Percentiles rank a stretch among this genome's conserved stretches.
These are phyloP conservation scores for Nematodospora valgi DNA, from an alignment of 805 yeast genomes.

Conservation along the genomic window DNA sequence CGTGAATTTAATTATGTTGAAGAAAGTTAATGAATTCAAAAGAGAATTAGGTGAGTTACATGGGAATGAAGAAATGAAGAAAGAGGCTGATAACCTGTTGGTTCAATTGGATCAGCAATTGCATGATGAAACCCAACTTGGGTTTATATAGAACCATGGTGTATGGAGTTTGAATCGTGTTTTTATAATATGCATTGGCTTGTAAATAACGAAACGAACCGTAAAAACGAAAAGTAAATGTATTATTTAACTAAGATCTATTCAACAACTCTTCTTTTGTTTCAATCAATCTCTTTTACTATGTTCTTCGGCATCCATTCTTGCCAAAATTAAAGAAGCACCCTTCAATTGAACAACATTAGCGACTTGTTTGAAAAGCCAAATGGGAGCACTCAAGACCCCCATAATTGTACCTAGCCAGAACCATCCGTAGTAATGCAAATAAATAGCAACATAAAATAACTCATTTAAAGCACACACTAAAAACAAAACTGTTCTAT, in stretches of 20 bases:
- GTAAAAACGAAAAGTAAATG: too few species aligned
- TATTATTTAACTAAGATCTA: too few species aligned
- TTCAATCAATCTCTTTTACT: slow-evolving; percentile 20
- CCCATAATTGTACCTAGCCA: slow-evolving; percentile 61
- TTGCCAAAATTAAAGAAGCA: slow-evolving; percentile 81
- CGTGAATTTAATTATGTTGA: slow-evolving; percentile 36
- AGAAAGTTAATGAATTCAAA: slow-evolving; percentile 29
- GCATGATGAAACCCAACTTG: background rate
- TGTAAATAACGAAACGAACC: background rate
- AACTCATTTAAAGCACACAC: slow-evolving; percentile 93
- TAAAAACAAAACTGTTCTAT: slow-evolving; percentile 74
- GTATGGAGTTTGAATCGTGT: background rate
- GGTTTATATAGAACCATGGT: background rate
- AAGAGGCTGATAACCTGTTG: slow-evolving; percentile 22
- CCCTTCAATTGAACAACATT: slow-evolving; percentile 84
- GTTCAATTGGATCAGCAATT: background rate
- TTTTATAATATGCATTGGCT: too few species aligned
- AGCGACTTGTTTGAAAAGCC: slow-evolving; percentile 86
- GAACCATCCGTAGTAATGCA: slow-evolving; percentile 61
- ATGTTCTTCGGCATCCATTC: slow-evolving; percentile 58
- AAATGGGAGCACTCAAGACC: slow-evolving; percentile 71
- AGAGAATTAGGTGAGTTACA: slow-evolving; percentile 11
- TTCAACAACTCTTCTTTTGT: too few species aligned
- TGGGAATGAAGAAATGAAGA: slow-evolving; percentile 24
- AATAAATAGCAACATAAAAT: slow-evolving; percentile 85